Evolutionary conservation across 2,329 filamentous ascomycete genomes (phyloP).

Genomic region (Fusarium nematophilum): DNA sequence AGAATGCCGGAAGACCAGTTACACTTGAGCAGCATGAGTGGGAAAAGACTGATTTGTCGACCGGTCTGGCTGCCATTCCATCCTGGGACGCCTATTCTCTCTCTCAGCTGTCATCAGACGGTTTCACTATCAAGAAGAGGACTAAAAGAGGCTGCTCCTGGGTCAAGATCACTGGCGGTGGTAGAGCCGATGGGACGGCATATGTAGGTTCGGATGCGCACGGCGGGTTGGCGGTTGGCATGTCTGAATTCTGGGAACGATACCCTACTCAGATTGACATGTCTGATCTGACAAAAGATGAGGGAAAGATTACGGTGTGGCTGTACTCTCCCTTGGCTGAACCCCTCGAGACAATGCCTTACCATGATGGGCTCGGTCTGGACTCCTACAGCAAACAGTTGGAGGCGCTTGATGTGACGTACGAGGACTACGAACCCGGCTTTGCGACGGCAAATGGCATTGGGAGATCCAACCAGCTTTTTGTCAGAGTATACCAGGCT

Average conservation of each 20-base stretch:
- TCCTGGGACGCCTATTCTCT: slow-evolving; percentile 68
- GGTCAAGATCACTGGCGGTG: slow-evolving; percentile 67
- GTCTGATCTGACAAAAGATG: slow-evolving; percentile 58
- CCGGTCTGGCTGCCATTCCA: slow-evolving; percentile 62
- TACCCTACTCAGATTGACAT: slow-evolving; percentile 70
- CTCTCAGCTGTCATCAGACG: slow-evolving; percentile 67
- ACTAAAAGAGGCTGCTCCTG: slow-evolving; percentile 67
- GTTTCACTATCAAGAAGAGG: slow-evolving; percentile 69
- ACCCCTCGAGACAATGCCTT: slow-evolving; percentile 67
- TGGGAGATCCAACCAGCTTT: slow-evolving; percentile 67
- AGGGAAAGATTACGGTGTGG: slow-evolving; percentile 67
- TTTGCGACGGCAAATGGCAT: slow-evolving; percentile 68
- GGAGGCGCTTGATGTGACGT: slow-evolving; percentile 70
- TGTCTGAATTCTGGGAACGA: slow-evolving; percentile 71
- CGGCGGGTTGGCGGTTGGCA: slow-evolving; percentile 68
- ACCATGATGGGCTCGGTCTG: slow-evolving; percentile 66
- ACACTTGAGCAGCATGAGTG: slow-evolving; percentile 11
- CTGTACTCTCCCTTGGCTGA: slow-evolving; percentile 67
- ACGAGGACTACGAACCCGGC: slow-evolving; percentile 69
- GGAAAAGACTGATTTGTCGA: slow-evolving; percentile 47
- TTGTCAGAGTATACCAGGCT: slow-evolving; percentile 55
- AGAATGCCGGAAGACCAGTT: slow-evolving; percentile 58
- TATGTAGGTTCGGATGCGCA: slow-evolving; percentile 67
- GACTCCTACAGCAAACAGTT: slow-evolving; percentile 68
- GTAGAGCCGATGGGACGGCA: slow-evolving; percentile 63